Evolutionary conservation across 345 rosid species (phyloP).

Genomic region (Populus simonii): DNA sequence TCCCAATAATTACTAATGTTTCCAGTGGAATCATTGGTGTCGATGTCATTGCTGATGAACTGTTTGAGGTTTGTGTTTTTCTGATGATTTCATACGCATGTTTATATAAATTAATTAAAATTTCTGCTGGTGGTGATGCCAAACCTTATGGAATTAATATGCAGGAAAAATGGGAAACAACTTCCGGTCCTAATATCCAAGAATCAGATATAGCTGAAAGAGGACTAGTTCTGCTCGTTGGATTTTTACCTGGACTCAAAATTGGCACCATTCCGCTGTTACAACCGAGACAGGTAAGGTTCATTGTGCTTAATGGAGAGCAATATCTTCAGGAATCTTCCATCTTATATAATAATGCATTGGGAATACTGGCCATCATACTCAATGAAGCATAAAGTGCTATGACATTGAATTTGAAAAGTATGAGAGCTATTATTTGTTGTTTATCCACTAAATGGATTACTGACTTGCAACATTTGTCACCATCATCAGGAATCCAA

Average conservation of each 20-base stretch:
- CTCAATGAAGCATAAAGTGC: neutral
- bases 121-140: neutral
- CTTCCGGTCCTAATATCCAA: neutral
- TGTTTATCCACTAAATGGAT: neutral
- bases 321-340: neutral
- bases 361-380: neutral
- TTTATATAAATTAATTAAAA: neutral
- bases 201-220: conserved; percentile 3
- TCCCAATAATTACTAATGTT: conserved; percentile 22
- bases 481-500: conserved; percentile 15
- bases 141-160: neutral
- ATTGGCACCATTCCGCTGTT: conserved; percentile 30
- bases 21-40: conserved; percentile 30
- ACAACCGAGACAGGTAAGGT: conserved; percentile 24
- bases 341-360: neutral
- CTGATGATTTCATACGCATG: neutral
- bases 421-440: neutral
- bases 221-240: conserved; percentile 44
- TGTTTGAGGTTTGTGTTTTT: conserved; percentile 20
- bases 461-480: neutral
- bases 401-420: neutral
- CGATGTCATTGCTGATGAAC: conserved; percentile 19
- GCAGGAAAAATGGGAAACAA: conserved; percentile 24
- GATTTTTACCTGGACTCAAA: conserved; percentile 47
- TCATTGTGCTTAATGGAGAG: neutral